A percentile compares a stretch with the other conserved stretches of the same genome.
phyloP scores from a whole-genome alignment of 805 yeast genomes.

The Dipodascus albidus region DNA sequence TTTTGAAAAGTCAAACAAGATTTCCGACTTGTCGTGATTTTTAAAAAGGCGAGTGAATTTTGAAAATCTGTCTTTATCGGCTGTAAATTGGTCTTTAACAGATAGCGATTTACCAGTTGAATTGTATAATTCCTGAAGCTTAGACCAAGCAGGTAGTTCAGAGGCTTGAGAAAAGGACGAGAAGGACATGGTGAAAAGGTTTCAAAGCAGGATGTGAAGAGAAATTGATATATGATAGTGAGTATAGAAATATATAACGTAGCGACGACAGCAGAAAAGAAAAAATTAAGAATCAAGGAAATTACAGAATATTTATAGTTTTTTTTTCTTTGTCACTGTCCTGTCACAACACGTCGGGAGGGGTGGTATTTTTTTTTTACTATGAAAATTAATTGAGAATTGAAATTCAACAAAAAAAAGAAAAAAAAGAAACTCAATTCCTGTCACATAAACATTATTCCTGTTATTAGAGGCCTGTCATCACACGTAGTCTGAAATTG shows the following conservation, averaged over 20 bases:
- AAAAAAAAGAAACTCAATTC: background rate
- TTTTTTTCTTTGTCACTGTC: background rate
- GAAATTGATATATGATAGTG: background rate
- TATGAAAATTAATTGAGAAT: no score
- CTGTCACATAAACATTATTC: background rate
- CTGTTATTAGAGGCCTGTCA: background rate
- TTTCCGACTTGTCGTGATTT: constrained; percentile 80
- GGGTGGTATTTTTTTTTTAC: background rate
- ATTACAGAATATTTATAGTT: background rate
- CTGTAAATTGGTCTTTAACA: constrained; percentile 65
- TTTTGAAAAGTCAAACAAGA: constrained; percentile 91
- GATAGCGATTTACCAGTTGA: constrained; percentile 56
- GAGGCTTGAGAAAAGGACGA: constrained; percentile 48
- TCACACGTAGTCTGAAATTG: no score
- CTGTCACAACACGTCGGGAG: background rate
- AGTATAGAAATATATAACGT: no score
- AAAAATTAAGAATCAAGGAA: no score
- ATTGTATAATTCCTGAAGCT: constrained; percentile 61
- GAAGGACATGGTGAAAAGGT: constrained; percentile 19
- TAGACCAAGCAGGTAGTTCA: constrained; percentile 77
- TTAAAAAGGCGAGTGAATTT: constrained; percentile 68
- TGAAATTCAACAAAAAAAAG: background rate
- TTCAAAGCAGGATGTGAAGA: background rate
- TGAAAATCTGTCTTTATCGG: constrained; percentile 63
- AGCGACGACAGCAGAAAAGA: no score